A percentile compares a stretch with the other conserved stretches of the same genome.
These are phyloP conservation scores for Aspergillus panamensis DNA, from an alignment of 495 filamentous ascomycete species.

Conservation along the genomic window DNA sequence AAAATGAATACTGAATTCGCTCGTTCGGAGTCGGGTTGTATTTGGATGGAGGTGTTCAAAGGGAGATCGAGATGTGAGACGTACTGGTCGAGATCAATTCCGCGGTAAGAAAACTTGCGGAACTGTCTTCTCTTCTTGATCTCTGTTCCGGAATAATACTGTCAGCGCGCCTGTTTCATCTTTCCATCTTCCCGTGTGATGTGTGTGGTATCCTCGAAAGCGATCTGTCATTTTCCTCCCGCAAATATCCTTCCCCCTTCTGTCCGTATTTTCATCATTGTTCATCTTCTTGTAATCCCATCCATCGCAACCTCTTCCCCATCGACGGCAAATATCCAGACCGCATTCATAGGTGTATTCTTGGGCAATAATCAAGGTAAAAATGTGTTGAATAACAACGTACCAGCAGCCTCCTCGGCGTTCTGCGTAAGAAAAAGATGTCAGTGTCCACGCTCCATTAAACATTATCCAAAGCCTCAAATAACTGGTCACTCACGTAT, in stretches of 20 bases:
- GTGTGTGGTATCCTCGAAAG: constrained; percentile 1
- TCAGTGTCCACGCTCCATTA: constrained; percentile 32
- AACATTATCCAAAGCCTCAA: background rate
- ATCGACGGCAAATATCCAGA: constrained; percentile 10
- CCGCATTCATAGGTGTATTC: constrained; percentile 1
- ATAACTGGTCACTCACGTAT: constrained; percentile 66
- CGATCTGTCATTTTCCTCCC: background rate
- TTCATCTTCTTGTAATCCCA: background rate
- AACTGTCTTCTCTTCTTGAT: constrained; percentile 99
- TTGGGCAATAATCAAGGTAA: constrained; percentile 9
- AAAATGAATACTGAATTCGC: constrained; percentile 48
- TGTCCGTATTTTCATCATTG: constrained; percentile 9
- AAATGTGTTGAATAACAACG: constrained; percentile 32
- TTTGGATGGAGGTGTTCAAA: constrained; percentile 25
- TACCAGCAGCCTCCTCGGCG: constrained; percentile 91
- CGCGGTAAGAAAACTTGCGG: constrained; percentile 99
- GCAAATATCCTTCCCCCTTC: constrained; percentile 10
- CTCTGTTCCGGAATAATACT: constrained; percentile 51
- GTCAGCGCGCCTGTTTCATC: constrained; percentile 40
- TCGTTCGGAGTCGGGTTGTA: constrained; percentile 59
- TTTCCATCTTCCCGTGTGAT: constrained; percentile 11
- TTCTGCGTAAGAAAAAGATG: constrained; percentile 53
- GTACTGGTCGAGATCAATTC: constrained; percentile 98
- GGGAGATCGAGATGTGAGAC: constrained; percentile 31
- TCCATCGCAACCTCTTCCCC: constrained; percentile 12